phyloP scores from a whole-genome alignment of 805 yeast genomes.

The Candida bentonensis region DNA sequence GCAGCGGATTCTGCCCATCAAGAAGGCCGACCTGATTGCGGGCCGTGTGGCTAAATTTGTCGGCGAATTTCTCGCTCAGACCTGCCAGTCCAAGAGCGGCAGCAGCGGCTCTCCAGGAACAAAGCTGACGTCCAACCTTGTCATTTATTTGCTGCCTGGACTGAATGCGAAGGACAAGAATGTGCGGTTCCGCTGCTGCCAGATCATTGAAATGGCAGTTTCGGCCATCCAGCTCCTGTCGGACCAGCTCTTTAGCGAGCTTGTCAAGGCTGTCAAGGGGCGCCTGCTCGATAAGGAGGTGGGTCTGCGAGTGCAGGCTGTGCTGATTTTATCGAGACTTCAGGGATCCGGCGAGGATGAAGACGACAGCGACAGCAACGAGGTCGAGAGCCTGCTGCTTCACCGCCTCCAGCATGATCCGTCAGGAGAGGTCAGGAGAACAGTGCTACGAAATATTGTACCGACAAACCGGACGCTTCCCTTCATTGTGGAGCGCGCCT shows the following conservation, averaged over 20 bases:
- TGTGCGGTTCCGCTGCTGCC: conserved; percentile 72
- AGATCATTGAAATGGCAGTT: conserved; percentile 56
- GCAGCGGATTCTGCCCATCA: conserved; percentile 55
- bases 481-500: conserved; percentile 60
- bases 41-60: conserved; percentile 90
- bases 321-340: conserved; percentile 62
- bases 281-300: conserved; percentile 59
- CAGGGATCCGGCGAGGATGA: conserved; percentile 40
- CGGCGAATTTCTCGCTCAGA: conserved; percentile 57
- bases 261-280: conserved; percentile 45
- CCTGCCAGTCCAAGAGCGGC: conserved; percentile 66
- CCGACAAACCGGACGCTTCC: conserved; percentile 41
- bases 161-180: conserved; percentile 59
- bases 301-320: conserved; percentile 69
- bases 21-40: conserved; percentile 72
- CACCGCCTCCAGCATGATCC: conserved; percentile 58
- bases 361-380: conserved; percentile 20
- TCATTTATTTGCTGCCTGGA: conserved; percentile 47
- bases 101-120: conserved; percentile 1
- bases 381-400: conserved; percentile 31
- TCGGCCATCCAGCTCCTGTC: conserved; percentile 63
- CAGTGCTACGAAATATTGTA: conserved; percentile 59
- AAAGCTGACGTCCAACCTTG: not conserved
- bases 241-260: conserved; percentile 49
- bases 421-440: conserved; percentile 78